A percentile compares a stretch with the other conserved stretches of the same genome.
Evolutionary conservation across 2,329 filamentous ascomycete genomes (phyloP).

Genomic region (Lachnellula subtilissima): DNA sequence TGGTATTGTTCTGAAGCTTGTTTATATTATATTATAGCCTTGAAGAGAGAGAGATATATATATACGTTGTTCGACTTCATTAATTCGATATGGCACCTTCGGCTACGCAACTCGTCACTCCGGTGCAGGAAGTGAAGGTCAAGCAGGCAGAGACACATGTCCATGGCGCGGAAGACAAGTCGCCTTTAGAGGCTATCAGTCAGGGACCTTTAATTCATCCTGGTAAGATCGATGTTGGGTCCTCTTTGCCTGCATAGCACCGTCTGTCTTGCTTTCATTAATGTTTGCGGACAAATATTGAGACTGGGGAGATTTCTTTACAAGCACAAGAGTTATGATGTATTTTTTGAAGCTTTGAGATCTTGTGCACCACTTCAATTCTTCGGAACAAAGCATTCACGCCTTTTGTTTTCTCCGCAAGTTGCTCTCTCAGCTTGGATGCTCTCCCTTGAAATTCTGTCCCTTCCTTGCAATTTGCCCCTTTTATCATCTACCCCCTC

Average conservation of each 20-base stretch:
- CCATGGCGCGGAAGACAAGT: conserved; percentile 27
- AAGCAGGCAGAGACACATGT: conserved; percentile 19
- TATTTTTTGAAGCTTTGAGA: neutral
- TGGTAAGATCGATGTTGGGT: conserved; percentile 15
- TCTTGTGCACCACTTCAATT: no score
- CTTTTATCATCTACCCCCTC: neutral
- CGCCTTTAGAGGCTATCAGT: conserved; percentile 31
- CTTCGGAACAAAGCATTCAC: no score
- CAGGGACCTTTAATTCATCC: conserved; percentile 27
- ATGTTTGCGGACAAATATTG: no score
- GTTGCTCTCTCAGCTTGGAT: neutral
- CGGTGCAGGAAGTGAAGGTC: neutral
- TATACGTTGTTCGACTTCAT: neutral
- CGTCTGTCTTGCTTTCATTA: neutral
- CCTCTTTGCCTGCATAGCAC: neutral
- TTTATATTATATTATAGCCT: no score
- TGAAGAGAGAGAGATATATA: neutral
- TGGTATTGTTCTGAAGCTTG: neutral
- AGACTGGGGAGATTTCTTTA: neutral
- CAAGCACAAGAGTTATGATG: neutral
- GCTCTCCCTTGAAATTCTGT: neutral
- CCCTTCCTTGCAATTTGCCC: neutral
- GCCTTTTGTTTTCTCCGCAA: neutral
- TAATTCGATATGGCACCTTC: conserved; percentile 13
- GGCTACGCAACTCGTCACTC: conserved; percentile 2